Evolutionary conservation across 2,329 filamentous ascomycete species (phyloP), one percentile per base, ranked within the genome.

Genomic region (Emergomyces orientalis): DNA sequence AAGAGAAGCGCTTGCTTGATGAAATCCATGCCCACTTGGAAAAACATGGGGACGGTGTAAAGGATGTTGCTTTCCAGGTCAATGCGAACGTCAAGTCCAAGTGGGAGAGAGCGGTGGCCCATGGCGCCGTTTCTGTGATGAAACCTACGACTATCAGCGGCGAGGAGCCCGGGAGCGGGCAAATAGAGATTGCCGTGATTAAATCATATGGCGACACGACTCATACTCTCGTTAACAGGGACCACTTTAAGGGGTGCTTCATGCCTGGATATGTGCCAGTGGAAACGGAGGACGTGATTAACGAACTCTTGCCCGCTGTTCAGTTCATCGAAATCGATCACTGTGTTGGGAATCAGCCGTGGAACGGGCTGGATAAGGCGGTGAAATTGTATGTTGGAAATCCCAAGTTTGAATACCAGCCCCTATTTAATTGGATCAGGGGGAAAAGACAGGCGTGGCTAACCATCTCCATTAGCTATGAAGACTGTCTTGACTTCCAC

Each of bases 261-360:
- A 81, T 96, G 39, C 91, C 91, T 0, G 89, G 89, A 9, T 96
- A 87, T 80, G 81, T 83, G 51, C 74, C 82, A 1, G 80, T 84
- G 59, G 74, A 69, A 1, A 66, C 68, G 8, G 65, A 65, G 17
- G 82, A 84, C 66, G 75, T 79, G 0, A 72, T 82, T 27, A 71
- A 73, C 41, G 65, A 69, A 22, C 68, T 71, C 49, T 78, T 89
- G 3, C 90, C 91, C 0, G 67, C 76, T 0, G 82, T 95, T n/a
- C 75, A 80, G 8, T 82, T 96, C 59, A 81, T 84, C 63, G 86
- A 86, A 69, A 90, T 96, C 76, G 92, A 96, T 77, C 91, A 96
- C 81, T 96, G 91, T 77, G 91, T 96, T 69, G 92, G 91, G 70
- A 96, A 96, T 81, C 91, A 96, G 80, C 86, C 89, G 75, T 96